Evolutionary conservation across 352 stramenopile genomes (phyloP), one percentile per base, ranked within the genome.

Genomic region (Pythium rishiriense): DNA sequence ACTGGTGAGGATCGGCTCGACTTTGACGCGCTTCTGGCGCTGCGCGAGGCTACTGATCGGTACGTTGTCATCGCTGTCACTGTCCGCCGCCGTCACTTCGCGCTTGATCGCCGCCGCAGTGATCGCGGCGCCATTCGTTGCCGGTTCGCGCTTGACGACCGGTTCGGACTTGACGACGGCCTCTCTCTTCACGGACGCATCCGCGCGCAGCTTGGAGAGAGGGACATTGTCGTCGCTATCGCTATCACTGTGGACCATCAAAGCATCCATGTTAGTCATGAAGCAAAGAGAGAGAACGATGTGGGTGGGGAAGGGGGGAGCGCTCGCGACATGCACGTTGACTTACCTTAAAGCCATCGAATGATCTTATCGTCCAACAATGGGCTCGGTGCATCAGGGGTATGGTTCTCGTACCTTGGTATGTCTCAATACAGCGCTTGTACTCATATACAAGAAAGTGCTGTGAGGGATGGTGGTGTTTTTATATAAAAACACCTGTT

Each of bases 151-250:
- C 56, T 75, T 74, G 21, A 68, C 46, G 8, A 37, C 10, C 26
- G 35, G 50, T 22, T 69, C 53, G 5, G 12, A 21, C 35, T 71
- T 71, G 21, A 67, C 45, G 28, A 17, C 46, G 8, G 47, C 33
- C 50, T 63, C 50, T 3, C 48, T 29, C 46, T 72, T 72, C 26
- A 67, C 49, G 47, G 47, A 50, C 29, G 45, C 48, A 22, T 72
- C 66, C 5, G 58, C 58, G 9, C 82, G 78, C 45, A 94, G 59
- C 48, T 85, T 75, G n/a, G 84, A 85, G 41, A 95, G 72, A 55
- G 86, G 86, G 2, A 93, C 58, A 62, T 94, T 81, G 65, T 92
- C 84, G 62, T 93, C 86, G 62, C 84, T 92, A 62, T 91, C 82
- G 51, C 80, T 90, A 54, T 86, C 81, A 62, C 80, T 88, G 29